Evolutionary conservation across 2,329 filamentous ascomycete species (phyloP).

Genomic region (Scytalidium lignicola): DNA sequence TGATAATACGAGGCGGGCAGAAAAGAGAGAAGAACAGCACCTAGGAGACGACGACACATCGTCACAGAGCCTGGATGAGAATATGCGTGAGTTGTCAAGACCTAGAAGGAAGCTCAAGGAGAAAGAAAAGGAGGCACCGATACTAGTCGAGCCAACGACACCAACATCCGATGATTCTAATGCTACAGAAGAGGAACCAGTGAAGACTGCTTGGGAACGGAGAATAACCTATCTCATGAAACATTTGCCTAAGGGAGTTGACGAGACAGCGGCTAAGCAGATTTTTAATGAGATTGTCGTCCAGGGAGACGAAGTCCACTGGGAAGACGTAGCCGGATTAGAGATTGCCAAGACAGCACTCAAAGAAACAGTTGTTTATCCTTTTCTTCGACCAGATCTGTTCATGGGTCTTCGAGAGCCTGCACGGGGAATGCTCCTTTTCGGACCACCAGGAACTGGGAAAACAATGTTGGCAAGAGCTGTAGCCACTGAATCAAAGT

Average conservation of each 20-base stretch:
- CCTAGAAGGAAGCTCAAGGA: conserved; percentile 21
- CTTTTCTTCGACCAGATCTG: conserved; percentile 88
- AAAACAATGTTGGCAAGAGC: conserved; percentile 97
- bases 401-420: conserved; percentile 95
- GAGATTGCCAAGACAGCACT: conserved; percentile 86
- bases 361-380: conserved; percentile 95
- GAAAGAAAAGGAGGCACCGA: conserved; percentile 28
- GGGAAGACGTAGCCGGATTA: conserved; percentile 88
- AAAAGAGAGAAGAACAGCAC: conserved; percentile 16
- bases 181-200: conserved; percentile 32
- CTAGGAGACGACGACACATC: conserved; percentile 20
- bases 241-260: conserved; percentile 74
- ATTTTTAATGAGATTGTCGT: conserved; percentile 96
- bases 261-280: conserved; percentile 76
- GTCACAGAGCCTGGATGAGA: conserved; percentile 26
- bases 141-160: conserved; percentile 32
- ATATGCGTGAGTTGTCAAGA: conserved; percentile 22
- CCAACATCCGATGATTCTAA: conserved; percentile 45
- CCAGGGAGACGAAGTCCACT: conserved; percentile 89
- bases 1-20: conserved; percentile 17
- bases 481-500: conserved; percentile 89
- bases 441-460: conserved; percentile 94
- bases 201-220: conserved; percentile 52
- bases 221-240: conserved; percentile 64
- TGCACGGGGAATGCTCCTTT: conserved; percentile 89